Evolutionary conservation across 768 basidiomycete genomes (phyloP).

Genomic region (Candolleomyces aberdarensis): DNA sequence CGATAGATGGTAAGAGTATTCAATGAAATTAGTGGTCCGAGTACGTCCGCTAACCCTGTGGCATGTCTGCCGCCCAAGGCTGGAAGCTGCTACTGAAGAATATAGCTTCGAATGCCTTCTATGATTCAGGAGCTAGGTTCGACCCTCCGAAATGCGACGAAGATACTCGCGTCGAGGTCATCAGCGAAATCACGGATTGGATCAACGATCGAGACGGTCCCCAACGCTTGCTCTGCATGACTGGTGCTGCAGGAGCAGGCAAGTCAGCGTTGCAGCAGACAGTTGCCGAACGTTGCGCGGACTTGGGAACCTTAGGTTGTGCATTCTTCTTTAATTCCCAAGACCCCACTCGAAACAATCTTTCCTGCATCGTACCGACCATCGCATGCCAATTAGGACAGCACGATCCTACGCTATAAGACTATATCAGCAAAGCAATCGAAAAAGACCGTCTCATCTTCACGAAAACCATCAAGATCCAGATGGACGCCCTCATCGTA

Average conservation of each 20-base stretch:
- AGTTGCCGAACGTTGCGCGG: neutral
- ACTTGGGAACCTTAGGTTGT: neutral
- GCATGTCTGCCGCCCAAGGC: too few relatives aligned
- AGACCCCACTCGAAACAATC: neutral
- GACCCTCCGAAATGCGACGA: neutral
- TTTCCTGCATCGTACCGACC: neutral
- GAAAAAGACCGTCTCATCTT: neutral
- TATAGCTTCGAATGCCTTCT: too few relatives aligned
- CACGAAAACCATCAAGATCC: neutral
- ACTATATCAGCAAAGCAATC: neutral
- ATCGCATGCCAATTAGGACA: constrained; percentile 5
- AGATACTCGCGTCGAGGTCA: neutral
- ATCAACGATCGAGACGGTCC: neutral
- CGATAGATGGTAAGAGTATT: too few relatives aligned
- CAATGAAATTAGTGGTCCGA: too few relatives aligned
- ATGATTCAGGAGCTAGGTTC: neutral
- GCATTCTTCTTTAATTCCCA: neutral
- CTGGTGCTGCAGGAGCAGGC: constrained; percentile 3
- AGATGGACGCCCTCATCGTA: neutral
- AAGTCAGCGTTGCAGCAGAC: constrained; percentile 1
- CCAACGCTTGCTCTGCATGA: neutral
- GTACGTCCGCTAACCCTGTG: too few relatives aligned
- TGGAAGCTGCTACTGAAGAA: too few relatives aligned
- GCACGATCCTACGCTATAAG: neutral
- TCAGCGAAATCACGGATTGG: neutral